Evolutionary conservation across 2,329 filamentous ascomycete species (phyloP).

Genomic region (Fusarium avenaceum): DNA sequence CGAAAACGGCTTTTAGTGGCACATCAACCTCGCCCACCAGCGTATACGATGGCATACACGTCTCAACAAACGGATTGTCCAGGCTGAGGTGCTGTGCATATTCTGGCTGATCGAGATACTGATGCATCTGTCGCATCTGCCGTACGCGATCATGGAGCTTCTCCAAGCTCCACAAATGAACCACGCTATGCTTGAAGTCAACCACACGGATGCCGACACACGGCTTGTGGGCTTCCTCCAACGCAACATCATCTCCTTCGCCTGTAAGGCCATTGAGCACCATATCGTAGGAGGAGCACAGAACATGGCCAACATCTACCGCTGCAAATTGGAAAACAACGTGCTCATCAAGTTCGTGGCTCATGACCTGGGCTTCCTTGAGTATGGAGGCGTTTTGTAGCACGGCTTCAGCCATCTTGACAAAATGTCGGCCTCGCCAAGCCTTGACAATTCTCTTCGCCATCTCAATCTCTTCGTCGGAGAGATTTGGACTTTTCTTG

Average conservation of each 20-base stretch:
- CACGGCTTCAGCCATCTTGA: constrained; percentile 93
- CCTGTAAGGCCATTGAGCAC: constrained; percentile 90
- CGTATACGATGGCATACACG: constrained; percentile 92
- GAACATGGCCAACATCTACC: constrained; percentile 86
- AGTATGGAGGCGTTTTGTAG: constrained; percentile 87
- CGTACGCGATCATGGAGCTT: constrained; percentile 90
- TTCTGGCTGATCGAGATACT: constrained; percentile 95
- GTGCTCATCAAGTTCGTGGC: constrained; percentile 92
- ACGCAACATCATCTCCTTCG: constrained; percentile 84
- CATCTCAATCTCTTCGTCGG: constrained; percentile 77
- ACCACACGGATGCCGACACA: constrained; percentile 92
- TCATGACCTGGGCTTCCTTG: constrained; percentile 98
- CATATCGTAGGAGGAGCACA: constrained; percentile 96
- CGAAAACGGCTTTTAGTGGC: constrained; percentile 91
- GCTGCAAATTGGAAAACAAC: constrained; percentile 96
- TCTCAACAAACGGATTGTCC: constrained; percentile 92
- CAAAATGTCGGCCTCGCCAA: constrained; percentile 88
- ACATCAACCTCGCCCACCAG: constrained; percentile 94
- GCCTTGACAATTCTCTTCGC: constrained; percentile 76
- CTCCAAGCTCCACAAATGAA: constrained; percentile 94
- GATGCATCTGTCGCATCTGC: constrained; percentile 96
- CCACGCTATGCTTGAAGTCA: constrained; percentile 87
- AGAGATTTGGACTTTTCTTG: constrained; percentile 73
- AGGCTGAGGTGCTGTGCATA: constrained; percentile 93
- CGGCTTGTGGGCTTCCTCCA: constrained; percentile 87